Evolutionary conservation across 2,329 filamentous ascomycete species (phyloP).

Genomic region (Hawksworthiomyces lignivorus): DNA sequence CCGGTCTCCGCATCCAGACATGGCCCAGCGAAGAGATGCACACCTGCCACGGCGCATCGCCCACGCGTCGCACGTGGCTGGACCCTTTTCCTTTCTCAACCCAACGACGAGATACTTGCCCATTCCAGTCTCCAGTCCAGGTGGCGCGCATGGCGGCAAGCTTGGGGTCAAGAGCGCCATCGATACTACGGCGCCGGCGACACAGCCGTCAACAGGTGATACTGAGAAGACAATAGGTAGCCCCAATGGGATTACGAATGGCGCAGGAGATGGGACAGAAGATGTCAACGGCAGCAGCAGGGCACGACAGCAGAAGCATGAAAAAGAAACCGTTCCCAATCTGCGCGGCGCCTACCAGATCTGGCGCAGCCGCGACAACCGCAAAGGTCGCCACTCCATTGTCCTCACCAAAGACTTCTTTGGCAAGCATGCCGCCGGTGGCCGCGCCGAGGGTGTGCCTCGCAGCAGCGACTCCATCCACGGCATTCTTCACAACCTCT

Average conservation of each 20-base stretch:
- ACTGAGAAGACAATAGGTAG: too few species aligned
- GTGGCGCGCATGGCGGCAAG: too few species aligned
- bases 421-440: neutral
- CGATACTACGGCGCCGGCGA: too few species aligned
- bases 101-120: conserved; percentile 16
- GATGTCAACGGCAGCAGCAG: too few species aligned
- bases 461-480: conserved; percentile 18
- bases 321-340: too few species aligned
- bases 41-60: conserved; percentile 9
- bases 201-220: too few species aligned
- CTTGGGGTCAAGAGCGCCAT: too few species aligned
- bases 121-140: too few species aligned
- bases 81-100: conserved; percentile 13
- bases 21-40: neutral
- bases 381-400: conserved; percentile 33
- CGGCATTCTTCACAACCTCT: conserved; percentile 22
- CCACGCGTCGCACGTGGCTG: neutral
- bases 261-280: too few species aligned
- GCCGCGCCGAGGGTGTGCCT: neutral
- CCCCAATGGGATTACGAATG: too few species aligned
- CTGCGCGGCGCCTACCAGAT: conserved; percentile 23
- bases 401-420: conserved; percentile 18
- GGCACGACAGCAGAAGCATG: too few species aligned
- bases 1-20: too few species aligned
- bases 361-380: conserved; percentile 35